Evolutionary conservation across 305 asterid species (phyloP).

Genomic region (Fraxinus paxiana): DNA sequence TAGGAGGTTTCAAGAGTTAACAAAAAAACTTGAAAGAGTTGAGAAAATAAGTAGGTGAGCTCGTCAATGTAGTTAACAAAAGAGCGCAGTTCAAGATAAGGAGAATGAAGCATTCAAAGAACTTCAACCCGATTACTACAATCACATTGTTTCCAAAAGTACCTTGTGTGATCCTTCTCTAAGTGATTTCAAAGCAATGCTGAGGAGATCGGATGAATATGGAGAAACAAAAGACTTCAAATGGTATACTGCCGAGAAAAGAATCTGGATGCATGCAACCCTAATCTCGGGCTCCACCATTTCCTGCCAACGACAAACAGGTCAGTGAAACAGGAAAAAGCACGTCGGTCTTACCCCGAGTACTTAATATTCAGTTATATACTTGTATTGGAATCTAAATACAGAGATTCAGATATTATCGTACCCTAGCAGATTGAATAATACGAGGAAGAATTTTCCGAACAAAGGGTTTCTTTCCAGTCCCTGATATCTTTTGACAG

Average conservation of each 20-base stretch:
- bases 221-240: slow-evolving; percentile 60
- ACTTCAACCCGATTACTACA: not conserved
- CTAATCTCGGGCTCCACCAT: slow-evolving; percentile 48
- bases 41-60: not conserved
- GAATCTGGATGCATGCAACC: slow-evolving; percentile 77
- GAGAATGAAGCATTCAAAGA: not conserved
- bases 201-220: slow-evolving; percentile 53
- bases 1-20: not conserved
- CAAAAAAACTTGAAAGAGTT: not conserved
- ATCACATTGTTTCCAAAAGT: slow-evolving; percentile 15
- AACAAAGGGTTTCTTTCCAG: slow-evolving; percentile 55
- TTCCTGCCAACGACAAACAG: slow-evolving; percentile 34
- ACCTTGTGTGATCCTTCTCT: slow-evolving; percentile 65
- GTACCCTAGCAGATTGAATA: slow-evolving; percentile 41
- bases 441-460: slow-evolving; percentile 51
- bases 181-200: slow-evolving; percentile 54
- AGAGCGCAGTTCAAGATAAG: not conserved
- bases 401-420: not conserved
- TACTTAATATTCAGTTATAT: not conserved
- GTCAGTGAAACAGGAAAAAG: not conserved
- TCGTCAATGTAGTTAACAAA: not conserved
- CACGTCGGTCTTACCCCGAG: not conserved
- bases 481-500: slow-evolving; percentile 66
- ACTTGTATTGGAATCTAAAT: not conserved
- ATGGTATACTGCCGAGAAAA: slow-evolving; percentile 67